These are phyloP conservation scores for Eucalyptus polybractea DNA, from an alignment of 345 rosid species.

Conservation along the genomic window DNA sequence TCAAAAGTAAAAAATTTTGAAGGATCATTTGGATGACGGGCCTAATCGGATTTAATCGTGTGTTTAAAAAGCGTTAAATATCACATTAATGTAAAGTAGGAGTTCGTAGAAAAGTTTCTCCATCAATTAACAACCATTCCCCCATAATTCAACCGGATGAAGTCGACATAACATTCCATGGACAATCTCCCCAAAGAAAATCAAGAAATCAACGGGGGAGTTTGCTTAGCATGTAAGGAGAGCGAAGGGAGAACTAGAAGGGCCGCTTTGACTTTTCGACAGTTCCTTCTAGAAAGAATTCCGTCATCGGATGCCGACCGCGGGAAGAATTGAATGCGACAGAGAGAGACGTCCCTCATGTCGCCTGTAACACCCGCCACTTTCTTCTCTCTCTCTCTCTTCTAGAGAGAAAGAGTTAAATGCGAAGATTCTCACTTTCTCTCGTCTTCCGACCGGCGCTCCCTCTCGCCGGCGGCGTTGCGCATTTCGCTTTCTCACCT, in stretches of 20 bases:
- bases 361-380: not conserved
- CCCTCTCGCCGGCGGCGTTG: not conserved
- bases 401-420: too few relatives aligned
- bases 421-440: not conserved
- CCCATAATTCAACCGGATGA: not conserved
- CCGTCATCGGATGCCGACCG: not conserved
- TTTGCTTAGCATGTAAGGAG: not conserved
- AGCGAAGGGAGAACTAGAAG: not conserved
- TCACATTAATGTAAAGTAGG: not conserved
- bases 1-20: accelerated
- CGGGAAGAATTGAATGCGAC: not conserved
- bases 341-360: not conserved
- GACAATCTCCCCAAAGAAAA: not conserved
- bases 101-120: not conserved
- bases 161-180: not conserved
- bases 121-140: not conserved
- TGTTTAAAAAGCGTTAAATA: too few relatives aligned
- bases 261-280: not conserved
- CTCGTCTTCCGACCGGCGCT: not conserved
- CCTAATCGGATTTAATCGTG: accelerated
- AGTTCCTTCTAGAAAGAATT: not conserved
- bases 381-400: not conserved
- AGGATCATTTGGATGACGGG: accelerated
- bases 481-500: not conserved
- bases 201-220: not conserved